A percentile compares a stretch with the other conserved stretches of the same genome.
These are phyloP conservation scores for Porcisia hertigi DNA, from an alignment of 208 protist genomes.

Conservation along the genomic window DNA sequence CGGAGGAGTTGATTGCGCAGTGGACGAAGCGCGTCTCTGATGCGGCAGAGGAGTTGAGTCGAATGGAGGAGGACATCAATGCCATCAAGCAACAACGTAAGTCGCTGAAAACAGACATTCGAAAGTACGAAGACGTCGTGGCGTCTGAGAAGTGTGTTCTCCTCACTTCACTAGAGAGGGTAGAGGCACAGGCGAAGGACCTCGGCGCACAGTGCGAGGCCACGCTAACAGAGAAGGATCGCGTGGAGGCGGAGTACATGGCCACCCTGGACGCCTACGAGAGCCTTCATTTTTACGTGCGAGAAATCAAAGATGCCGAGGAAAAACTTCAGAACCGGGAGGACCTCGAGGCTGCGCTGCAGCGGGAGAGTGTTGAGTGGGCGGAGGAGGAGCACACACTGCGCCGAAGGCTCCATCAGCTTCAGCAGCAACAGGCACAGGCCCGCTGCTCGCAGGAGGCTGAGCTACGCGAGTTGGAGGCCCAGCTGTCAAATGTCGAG, in stretches of 20 bases:
- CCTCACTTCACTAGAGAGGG: constrained; percentile 58
- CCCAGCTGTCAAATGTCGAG: constrained; percentile 55
- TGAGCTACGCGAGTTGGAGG: constrained; percentile 62
- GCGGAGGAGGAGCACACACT: constrained; percentile 83
- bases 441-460: constrained; percentile 45
- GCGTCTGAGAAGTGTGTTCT: constrained; percentile 67
- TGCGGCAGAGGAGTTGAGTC: constrained; percentile 56
- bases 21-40: constrained; percentile 81
- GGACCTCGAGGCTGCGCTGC: constrained; percentile 65
- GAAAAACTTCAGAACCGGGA: constrained; percentile 54
- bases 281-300: constrained; percentile 73
- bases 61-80: constrained; percentile 74
- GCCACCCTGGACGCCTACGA: constrained; percentile 85
- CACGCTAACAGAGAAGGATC: constrained; percentile 53
- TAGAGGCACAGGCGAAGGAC: constrained; percentile 65
- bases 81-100: constrained; percentile 47
- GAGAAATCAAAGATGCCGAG: constrained; percentile 79
- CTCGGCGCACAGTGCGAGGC: constrained; percentile 57
- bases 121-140: constrained; percentile 51
- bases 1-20: constrained; percentile 45
- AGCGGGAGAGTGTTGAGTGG: constrained; percentile 72
- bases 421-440: constrained; percentile 57
- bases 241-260: constrained; percentile 73
- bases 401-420: constrained; percentile 50
- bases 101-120: constrained; percentile 47